These are phyloP conservation scores for Lolium multiflorum DNA, from an alignment of 176 grass and related monocot species.

Conservation along the genomic window DNA sequence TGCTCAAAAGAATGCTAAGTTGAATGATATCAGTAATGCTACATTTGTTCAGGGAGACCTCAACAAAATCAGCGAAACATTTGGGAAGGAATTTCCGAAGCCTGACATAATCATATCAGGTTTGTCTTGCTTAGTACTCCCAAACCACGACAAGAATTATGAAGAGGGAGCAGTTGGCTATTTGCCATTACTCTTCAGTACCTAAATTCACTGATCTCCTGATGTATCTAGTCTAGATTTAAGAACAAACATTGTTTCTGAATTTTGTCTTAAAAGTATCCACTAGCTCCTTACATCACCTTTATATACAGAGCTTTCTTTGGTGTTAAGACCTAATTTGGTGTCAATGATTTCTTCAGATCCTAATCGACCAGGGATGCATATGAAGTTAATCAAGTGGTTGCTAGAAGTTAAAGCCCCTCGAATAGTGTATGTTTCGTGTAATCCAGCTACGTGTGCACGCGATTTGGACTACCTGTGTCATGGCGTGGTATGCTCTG, in stretches of 20 bases:
- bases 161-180: neutral
- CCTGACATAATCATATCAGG: conserved; percentile 96
- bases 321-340: conserved; percentile 4
- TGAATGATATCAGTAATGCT: conserved; percentile 83
- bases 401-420: conserved; percentile 83
- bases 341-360: conserved; percentile 65
- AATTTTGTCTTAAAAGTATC: neutral
- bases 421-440: conserved; percentile 82
- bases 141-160: too few relatives aligned
- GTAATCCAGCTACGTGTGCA: conserved; percentile 89
- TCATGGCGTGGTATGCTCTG: conserved; percentile 77
- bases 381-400: conserved; percentile 97
- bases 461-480: conserved; percentile 95
- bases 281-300: neutral
- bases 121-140: conserved; percentile 30
- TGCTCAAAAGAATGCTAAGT: conserved; percentile 79
- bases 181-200: neutral
- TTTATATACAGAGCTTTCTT: neutral
- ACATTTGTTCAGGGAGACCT: conserved; percentile 96
- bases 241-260: neutral
- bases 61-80: conserved; percentile 89
- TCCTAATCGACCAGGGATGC: conserved; percentile 94
- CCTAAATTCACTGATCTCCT: conserved; percentile 1
- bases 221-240: neutral
- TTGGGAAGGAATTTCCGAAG: conserved; percentile 87